These are phyloP conservation scores for Parafenestella ontariensis DNA, from an alignment of 2,329 filamentous ascomycete species.

Conservation along the genomic window DNA sequence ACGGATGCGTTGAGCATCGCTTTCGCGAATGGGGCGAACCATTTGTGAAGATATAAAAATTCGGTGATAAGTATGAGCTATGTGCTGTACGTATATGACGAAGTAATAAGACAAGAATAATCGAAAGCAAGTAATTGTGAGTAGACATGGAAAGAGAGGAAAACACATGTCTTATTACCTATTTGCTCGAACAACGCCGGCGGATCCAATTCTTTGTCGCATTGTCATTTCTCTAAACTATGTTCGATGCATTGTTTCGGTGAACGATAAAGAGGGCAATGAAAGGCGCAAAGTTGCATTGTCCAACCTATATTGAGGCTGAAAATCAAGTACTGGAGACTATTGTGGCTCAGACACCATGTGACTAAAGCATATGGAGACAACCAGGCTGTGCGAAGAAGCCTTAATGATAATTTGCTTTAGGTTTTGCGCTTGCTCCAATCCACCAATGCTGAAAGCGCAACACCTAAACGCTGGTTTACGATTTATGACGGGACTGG, in stretches of 20 bases:
- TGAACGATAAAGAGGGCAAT: neutral
- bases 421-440: no score
- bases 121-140: neutral
- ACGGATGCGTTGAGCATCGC: neutral
- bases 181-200: neutral
- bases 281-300: no score
- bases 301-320: neutral
- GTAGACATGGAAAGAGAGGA: neutral
- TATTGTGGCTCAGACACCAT: no score
- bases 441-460: no score
- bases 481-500: no score
- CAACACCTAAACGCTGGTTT: no score
- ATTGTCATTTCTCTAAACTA: neutral
- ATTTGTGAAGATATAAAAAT: neutral
- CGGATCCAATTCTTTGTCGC: neutral
- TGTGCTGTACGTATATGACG: neutral
- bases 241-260: neutral
- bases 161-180: neutral
- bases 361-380: no score
- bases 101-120: neutral
- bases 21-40: neutral
- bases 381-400: no score
- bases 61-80: neutral
- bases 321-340: no score
- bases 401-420: no score